Percentiles rank a stretch among this genome's conserved stretches.
phyloP scores from a whole-genome alignment of 495 filamentous ascomycete genomes.

The Xylaria sp. region DNA sequence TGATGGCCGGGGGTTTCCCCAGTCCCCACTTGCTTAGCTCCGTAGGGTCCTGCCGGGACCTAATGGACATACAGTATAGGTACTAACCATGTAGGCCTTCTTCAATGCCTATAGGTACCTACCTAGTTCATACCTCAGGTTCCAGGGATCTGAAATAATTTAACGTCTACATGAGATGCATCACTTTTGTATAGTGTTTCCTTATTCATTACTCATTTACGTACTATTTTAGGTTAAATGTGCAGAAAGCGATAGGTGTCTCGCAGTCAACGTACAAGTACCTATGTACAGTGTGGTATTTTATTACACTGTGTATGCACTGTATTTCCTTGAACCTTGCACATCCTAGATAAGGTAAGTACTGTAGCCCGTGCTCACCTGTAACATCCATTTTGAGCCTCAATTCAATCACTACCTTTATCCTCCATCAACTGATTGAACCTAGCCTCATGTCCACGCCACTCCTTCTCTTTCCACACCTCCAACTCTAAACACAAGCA shows the following conservation, averaged over 20 bases:
- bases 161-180: not conserved
- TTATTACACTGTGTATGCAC: not conserved
- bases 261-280: no score
- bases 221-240: not conserved
- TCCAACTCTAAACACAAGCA: not conserved
- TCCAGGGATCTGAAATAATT: not conserved
- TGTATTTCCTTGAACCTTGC: not conserved
- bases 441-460: not conserved
- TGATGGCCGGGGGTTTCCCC: not conserved
- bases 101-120: not conserved
- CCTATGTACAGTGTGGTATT: not conserved
- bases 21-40: no score
- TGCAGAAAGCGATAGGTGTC: no score
- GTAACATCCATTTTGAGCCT: slow-evolving; percentile 31
- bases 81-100: not conserved
- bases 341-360: not conserved
- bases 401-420: no score
- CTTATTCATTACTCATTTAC: not conserved
- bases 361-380: slow-evolving; percentile 7
- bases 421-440: not conserved
- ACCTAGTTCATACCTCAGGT: no score
- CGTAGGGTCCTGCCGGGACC: no score
- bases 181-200: not conserved
- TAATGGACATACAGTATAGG: no score
- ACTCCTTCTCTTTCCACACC: not conserved